Evolutionary conservation across 108 stramenopile species (phyloP).

Genomic region (Skeletonema tropicum): DNA sequence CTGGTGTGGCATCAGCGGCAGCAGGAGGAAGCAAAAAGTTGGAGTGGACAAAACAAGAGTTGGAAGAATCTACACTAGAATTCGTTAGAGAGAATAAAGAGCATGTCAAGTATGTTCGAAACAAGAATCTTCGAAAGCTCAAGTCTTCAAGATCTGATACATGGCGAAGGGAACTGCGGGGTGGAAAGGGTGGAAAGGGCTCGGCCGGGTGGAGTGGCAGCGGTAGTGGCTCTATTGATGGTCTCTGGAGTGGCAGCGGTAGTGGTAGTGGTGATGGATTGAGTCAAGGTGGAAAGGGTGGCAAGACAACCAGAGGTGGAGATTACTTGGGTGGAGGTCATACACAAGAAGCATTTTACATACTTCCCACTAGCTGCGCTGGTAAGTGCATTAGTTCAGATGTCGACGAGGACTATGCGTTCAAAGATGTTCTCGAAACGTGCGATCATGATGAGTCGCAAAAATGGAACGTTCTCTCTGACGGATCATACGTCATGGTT

Average conservation of each 20-base stretch:
- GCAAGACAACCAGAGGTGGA: neutral
- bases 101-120: neutral
- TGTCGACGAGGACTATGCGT: slow-evolving; percentile 14
- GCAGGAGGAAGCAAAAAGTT: neutral
- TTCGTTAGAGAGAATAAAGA: neutral
- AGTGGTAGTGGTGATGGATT: neutral
- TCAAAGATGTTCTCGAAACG: slow-evolving; percentile 16
- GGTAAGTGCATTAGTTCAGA: slow-evolving; percentile 32
- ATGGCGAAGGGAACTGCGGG: neutral
- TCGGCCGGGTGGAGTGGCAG: neutral
- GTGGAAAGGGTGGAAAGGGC: neutral
- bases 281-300: neutral
- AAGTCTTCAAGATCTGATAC: neutral
- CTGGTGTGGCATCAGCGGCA: neutral
- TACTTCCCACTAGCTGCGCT: slow-evolving; percentile 41
- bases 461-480: slow-evolving; percentile 42
- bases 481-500: slow-evolving; percentile 43
- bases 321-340: neutral
- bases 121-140: neutral
- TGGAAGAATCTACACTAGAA: neutral
- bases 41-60: neutral
- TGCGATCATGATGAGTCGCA: slow-evolving; percentile 18
- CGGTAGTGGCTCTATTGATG: neutral
- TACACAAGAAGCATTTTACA: slow-evolving; percentile 10
- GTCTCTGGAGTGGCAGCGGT: neutral